phyloP scores from a whole-genome alignment of 1,139 yeast species.

The Suhomyces choctaworum region DNA sequence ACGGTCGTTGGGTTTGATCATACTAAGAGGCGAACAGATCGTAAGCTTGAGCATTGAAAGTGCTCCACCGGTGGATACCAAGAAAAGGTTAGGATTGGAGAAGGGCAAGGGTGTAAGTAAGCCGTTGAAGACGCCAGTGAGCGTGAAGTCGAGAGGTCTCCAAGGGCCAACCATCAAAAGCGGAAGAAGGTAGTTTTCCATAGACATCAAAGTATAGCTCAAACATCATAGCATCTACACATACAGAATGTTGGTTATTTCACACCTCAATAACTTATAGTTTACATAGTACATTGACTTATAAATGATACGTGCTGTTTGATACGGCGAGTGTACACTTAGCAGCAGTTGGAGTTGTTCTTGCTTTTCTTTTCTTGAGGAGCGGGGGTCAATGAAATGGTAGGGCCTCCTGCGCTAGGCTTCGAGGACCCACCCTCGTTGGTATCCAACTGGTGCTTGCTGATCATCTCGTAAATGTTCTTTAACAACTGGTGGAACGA shows the following conservation, averaged over 20 bases:
- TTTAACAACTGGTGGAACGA: constrained; percentile 91
- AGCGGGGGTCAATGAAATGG: constrained; percentile 90
- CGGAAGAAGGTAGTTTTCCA: constrained; percentile 2
- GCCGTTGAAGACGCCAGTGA: constrained; percentile 35
- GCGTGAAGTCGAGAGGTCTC: constrained; percentile 14
- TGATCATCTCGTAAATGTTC: constrained; percentile 89
- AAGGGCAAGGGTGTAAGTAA: constrained; percentile 48
- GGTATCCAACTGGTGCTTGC: constrained; percentile 82
- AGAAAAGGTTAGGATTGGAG: constrained; percentile 41
- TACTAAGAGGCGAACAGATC: constrained; percentile 86
- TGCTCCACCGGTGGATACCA: constrained; percentile 60
- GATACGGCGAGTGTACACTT: constrained; percentile 14
- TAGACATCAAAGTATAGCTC: no score
- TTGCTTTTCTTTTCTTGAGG: constrained; percentile 76
- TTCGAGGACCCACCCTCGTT: constrained; percentile 51
- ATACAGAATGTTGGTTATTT: no score
- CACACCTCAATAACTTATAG: neutral
- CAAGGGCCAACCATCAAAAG: constrained; percentile 17
- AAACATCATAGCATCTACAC: no score
- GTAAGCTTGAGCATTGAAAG: constrained; percentile 83
- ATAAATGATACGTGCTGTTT: neutral
- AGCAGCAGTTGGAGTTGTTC: constrained; percentile 67
- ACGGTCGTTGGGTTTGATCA: constrained; percentile 75
- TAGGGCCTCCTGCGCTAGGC: constrained; percentile 70
- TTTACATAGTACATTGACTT: constrained; percentile 2